Evolutionary conservation across 2,329 filamentous ascomycete species (phyloP).

Genomic region (Exophiala oligosperma): DNA sequence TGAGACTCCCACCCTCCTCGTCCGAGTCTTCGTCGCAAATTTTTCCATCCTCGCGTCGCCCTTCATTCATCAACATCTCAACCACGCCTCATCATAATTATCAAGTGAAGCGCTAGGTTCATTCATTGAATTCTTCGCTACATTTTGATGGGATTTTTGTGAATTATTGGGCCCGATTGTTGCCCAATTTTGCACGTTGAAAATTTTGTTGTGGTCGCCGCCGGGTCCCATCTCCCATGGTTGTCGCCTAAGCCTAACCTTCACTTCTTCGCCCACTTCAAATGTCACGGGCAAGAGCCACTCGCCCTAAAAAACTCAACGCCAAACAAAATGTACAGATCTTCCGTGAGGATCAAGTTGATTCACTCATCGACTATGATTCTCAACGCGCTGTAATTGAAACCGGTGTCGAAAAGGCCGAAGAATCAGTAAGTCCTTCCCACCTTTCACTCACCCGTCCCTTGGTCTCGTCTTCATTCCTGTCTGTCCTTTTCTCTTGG

Average conservation of each 20-base stretch:
- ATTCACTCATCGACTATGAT: conserved; percentile 80
- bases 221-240: not conserved
- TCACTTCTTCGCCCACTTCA: not conserved
- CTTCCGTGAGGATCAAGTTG: conserved; percentile 86
- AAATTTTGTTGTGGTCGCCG: conserved; percentile 1
- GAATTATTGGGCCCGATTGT: conserved; percentile 39
- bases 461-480: conserved; percentile 4
- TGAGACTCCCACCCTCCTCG: too few relatives aligned
- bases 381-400: conserved; percentile 83
- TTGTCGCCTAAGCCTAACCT: conserved; percentile 5
- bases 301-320: conserved; percentile 71
- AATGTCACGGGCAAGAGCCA: conserved; percentile 36
- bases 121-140: conserved; percentile 60
- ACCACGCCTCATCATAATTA: conserved; percentile 33
- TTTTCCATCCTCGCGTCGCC: too few relatives aligned
- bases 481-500: conserved; percentile 18
- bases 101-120: conserved; percentile 54
- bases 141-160: conserved; percentile 64
- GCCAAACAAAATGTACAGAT: conserved; percentile 85
- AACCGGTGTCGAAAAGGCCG: conserved; percentile 93
- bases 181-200: conserved; percentile 1
- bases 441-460: conserved; percentile 5
- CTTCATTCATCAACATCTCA: too few relatives aligned
- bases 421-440: conserved; percentile 82
- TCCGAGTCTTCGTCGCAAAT: too few relatives aligned